Evolutionary conservation across 345 rosid species (phyloP).

Genomic region (Punica granatum): DNA sequence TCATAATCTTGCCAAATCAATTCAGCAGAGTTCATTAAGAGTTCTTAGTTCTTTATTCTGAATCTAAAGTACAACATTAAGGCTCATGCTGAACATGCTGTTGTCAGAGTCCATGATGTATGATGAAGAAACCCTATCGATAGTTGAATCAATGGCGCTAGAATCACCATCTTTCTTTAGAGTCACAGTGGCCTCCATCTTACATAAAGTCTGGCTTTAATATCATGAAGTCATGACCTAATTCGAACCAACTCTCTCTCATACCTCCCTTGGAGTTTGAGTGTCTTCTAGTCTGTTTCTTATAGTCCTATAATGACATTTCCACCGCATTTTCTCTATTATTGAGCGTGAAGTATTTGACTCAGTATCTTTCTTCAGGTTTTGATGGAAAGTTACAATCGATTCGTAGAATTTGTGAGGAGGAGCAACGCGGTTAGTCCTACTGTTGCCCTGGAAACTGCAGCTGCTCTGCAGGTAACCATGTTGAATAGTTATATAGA

Average conservation of each 20-base stretch:
- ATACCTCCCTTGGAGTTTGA: not conserved
- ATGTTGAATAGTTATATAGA: conserved; percentile 6
- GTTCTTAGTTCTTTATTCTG: not conserved
- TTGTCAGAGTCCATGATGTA: not conserved
- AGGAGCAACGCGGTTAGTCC: conserved; percentile 97
- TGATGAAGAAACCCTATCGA: not conserved
- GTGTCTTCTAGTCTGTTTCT: not conserved
- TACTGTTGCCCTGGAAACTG: conserved; percentile 87
- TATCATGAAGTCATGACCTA: not conserved
- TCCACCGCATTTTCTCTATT: not conserved
- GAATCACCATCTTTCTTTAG: not conserved
- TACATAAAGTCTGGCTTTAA: not conserved
- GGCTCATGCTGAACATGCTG: not conserved
- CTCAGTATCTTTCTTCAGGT: conserved; percentile 16
- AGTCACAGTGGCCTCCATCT: not conserved
- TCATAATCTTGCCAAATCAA: not conserved
- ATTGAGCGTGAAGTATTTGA: not conserved
- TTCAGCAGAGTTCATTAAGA: not conserved
- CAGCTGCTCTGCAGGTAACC: conserved; percentile 92
- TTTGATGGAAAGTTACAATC: conserved; percentile 86
- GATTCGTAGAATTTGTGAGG: conserved; percentile 78
- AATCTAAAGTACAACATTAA: not conserved
- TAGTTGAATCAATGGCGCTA: not conserved
- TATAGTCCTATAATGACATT: not conserved
- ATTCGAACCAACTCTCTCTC: not conserved